Conservation (phyloP, 768 basidiomycete genomes). For the Boletus tomentosulus region DNA sequence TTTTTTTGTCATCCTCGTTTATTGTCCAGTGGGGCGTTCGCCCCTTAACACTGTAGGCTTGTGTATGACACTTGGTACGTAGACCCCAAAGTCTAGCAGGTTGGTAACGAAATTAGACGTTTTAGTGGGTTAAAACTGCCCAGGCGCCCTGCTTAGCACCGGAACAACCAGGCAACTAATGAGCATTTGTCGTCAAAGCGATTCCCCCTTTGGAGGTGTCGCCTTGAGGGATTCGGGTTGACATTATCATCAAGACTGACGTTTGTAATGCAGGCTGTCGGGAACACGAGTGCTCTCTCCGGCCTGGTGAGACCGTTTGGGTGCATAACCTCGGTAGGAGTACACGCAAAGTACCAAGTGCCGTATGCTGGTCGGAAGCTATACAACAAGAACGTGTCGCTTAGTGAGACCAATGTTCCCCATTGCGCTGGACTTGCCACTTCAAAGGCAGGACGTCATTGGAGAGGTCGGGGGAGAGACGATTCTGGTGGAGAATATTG, state of each 20-base stretch:
- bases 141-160: no score
- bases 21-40: no score
- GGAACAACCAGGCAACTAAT: no score
- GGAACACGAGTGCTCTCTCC: conserved; percentile 57
- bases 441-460: conserved; percentile 69
- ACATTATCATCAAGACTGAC: neutral
- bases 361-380: conserved; percentile 54
- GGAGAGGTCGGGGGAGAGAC: conserved; percentile 60
- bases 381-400: conserved; percentile 74
- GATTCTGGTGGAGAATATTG: conserved; percentile 66
- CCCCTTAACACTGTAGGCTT: no score
- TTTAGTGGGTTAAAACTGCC: no score
- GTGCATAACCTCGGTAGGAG: conserved; percentile 69
- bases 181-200: no score
- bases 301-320: conserved; percentile 74
- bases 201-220: no score
- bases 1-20: no score
- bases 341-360: conserved; percentile 51
- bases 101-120: no score
- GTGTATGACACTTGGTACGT: no score
- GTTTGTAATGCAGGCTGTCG: conserved; percentile 53
- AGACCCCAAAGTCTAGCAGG: no score
- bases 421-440: conserved; percentile 61
- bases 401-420: conserved; percentile 78
- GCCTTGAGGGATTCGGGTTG: neutral